Percentiles rank a stretch among this genome's conserved stretches.
phyloP scores from a whole-genome alignment of 116 monocot species.

The Phalaenopsis hybrid region DNA sequence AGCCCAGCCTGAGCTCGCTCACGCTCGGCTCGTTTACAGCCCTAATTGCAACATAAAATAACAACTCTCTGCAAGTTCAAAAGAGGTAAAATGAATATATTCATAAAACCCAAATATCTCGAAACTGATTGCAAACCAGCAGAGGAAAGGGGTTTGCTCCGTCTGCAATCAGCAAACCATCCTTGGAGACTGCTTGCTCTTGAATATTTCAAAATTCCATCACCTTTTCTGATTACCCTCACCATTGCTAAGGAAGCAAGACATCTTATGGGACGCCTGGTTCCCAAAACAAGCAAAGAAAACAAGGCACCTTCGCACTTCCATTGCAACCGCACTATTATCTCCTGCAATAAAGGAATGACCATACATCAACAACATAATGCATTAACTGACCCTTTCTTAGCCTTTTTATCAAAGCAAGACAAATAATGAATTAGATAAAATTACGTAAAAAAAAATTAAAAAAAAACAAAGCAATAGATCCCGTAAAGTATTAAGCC shows the following conservation, averaged over 20 bases:
- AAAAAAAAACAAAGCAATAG: no score
- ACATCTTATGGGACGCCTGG: slow-evolving; percentile 65
- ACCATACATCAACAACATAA: neutral
- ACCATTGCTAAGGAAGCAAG: slow-evolving; percentile 83
- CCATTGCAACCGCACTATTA: slow-evolving; percentile 73
- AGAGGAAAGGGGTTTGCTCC: slow-evolving; percentile 61
- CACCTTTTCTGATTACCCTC: slow-evolving; percentile 73
- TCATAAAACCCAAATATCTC: no score
- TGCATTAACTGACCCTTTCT: neutral
- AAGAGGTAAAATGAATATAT: no score
- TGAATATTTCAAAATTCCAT: slow-evolving; percentile 78
- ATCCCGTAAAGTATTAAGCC: neutral
- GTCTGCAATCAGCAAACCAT: slow-evolving; percentile 81
- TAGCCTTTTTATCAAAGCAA: neutral
- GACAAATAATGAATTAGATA: neutral
- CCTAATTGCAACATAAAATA: no score
- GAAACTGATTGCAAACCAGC: slow-evolving; percentile 39
- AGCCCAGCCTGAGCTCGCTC: no score
- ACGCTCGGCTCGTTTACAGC: no score
- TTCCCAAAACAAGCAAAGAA: slow-evolving; percentile 68
- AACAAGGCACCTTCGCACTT: slow-evolving; percentile 95
- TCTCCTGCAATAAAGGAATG: slow-evolving; percentile 41
- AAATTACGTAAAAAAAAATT: no score
- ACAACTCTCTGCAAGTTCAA: no score
- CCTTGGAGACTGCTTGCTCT: slow-evolving; percentile 93